Evolutionary conservation across 805 yeast species (phyloP).

Genomic region (Pichia phayaonensis): DNA sequence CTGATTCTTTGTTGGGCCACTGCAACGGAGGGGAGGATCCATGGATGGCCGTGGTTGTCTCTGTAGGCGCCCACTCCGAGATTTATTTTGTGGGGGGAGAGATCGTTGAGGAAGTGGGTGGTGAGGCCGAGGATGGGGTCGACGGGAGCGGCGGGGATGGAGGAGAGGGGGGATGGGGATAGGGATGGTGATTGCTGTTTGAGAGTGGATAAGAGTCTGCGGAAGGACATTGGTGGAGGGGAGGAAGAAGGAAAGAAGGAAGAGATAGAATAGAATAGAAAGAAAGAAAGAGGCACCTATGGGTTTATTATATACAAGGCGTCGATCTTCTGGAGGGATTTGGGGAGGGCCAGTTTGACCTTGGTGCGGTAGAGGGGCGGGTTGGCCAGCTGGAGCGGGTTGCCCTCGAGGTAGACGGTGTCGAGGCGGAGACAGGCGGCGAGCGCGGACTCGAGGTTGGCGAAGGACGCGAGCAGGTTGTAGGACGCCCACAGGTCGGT

Average conservation of each 20-base stretch:
- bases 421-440: conserved; percentile 57
- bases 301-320: conserved; percentile 57
- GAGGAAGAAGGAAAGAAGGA: not conserved
- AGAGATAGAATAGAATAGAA: not conserved
- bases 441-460: conserved; percentile 60
- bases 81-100: conserved; percentile 45
- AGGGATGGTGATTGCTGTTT: not conserved
- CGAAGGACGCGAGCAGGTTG: conserved; percentile 61
- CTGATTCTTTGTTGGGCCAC: conserved; percentile 33
- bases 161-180: not conserved
- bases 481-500: conserved; percentile 94
- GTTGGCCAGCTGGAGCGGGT: conserved; percentile 70
- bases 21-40: conserved; percentile 71
- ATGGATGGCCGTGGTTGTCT: conserved; percentile 80
- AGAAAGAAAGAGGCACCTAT: not conserved
- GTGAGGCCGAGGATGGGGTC: conserved; percentile 81
- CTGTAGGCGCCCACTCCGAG: conserved; percentile 92
- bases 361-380: conserved; percentile 84
- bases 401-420: conserved; percentile 90
- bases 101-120: conserved; percentile 64
- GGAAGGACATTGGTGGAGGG: not conserved
- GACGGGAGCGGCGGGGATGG: conserved; percentile 51
- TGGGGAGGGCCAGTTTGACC: conserved; percentile 62
- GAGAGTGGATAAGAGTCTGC: not conserved
- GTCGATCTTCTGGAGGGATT: conserved; percentile 74